Base-by-base conservation (phyloP, 202 grass and related monocot genomes). In the Zizania palustris region DNA sequence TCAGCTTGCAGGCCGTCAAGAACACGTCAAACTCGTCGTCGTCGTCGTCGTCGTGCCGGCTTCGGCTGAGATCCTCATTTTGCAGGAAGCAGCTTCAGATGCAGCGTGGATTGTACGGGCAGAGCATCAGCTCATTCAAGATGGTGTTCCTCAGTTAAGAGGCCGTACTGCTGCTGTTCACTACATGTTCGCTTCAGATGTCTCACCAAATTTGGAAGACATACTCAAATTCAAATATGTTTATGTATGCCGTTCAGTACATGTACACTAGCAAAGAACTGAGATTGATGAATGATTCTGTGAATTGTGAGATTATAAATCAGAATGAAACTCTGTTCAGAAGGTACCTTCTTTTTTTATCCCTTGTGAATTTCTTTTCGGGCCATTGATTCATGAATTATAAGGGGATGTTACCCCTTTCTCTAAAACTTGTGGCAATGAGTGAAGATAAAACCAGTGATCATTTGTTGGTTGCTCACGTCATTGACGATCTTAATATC, bases 1-100 rank as follows among this genome's bases (percentile, higher is more conserved):
- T 58, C 62, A 73, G 42, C 57, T n/a, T 61, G 5, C 49, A 60
- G 18, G 33, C 56, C 35, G 5, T 60, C 12, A 73, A 12, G 38
- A 70, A 74, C 36, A 53, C 28, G 28, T 28, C 28, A 28, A 28
- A 28, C 28, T 28, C 28, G 28, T 28, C 63, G 9, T 48, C 73
- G 43, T 44, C 45, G 19, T 3, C 55, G 11, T 19, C 65, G 11
- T 53, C 74, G 4, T 72, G 66, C 21, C 73, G 45, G 59, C 65
- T 88, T 83, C 79, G 65, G 14, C 41, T 87, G 36, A 77, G 61
- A 73, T 67, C 76, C 18, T 79, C 87, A 9, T 33, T 76, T 63
- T 92, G 82, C 83, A 76, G 67, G 77, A 90, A 83, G 34, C 75
- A 80, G 44, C 76, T 62, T 14, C 82, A 82, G 75, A 83, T 79